These are phyloP conservation scores for Epichloe festucae DNA, from an alignment of 2,329 filamentous ascomycete species.

Conservation along the genomic window DNA sequence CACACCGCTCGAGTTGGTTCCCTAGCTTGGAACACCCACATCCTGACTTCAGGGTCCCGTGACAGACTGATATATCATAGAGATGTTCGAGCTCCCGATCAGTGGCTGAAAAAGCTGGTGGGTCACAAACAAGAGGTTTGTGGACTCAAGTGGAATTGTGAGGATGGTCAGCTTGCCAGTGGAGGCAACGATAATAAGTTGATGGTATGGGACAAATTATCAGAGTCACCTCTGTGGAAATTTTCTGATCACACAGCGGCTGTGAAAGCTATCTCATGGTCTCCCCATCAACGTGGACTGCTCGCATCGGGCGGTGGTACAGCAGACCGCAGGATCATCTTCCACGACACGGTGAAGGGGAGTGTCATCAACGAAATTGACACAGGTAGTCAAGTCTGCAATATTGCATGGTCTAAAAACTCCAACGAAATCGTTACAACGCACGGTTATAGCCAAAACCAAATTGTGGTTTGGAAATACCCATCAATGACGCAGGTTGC, in stretches of 20 bases:
- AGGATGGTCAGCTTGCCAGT: conserved; percentile 87
- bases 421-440: conserved; percentile 96
- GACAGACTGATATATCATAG: conserved; percentile 92
- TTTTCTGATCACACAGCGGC: conserved; percentile 92
- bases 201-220: conserved; percentile 95
- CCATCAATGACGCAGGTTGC: conserved; percentile 96
- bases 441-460: conserved; percentile 94
- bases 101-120: conserved; percentile 74
- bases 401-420: conserved; percentile 93
- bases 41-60: conserved; percentile 86
- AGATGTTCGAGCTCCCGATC: conserved; percentile 84
- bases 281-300: conserved; percentile 84
- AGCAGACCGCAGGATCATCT: conserved; percentile 90
- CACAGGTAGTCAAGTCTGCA: conserved; percentile 97
- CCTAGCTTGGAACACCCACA: conserved; percentile 95
- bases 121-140: conserved; percentile 98
- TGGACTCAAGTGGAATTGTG: conserved; percentile 91
- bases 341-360: conserved; percentile 85
- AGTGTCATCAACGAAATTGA: conserved; percentile 76
- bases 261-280: conserved; percentile 97
- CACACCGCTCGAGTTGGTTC: conserved; percentile 89
- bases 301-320: conserved; percentile 95
- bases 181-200: conserved; percentile 98
- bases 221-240: conserved; percentile 83
- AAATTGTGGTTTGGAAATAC: conserved; percentile 99